Base-by-base conservation (phyloP, 73 alveolate genomes). In the Paramecium primaurelia region DNA sequence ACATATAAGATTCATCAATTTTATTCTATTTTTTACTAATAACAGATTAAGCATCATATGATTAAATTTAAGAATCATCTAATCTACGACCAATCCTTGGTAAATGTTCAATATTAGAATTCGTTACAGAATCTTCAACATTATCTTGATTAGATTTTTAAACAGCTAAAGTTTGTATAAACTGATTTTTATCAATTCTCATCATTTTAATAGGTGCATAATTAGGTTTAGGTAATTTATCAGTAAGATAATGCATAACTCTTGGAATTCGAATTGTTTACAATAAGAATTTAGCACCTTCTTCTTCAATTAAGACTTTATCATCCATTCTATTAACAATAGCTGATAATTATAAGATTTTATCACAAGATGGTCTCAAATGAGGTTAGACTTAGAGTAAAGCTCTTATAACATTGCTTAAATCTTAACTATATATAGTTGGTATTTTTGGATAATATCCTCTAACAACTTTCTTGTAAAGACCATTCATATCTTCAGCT, bases 401-500 rank as follows among this genome's bases (percentile, higher is more conserved):
- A 7, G 93, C 93, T 51, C 93, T 68, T 11, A 96, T 96, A 38
- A 96, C 90, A 54, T 92, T 86, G 42, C 94, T 77, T n/a, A 96
- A 44, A 58, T 96, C 99, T 40, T 54, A 37, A 44, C 98, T 93
- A 54, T 91, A 96, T 69, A 92, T 94, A 18, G 92, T 84, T 36
- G 99, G 99, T 58, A 96, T 95, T 88, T 92, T 94, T 18, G 95
- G 94, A 95, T 95, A 96, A 32, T 84, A 58, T 1, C 99, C 99
- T 75, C 95, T 94, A 12, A 96, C 59, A 40, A 96, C 98, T 87
- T 95, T 95, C 80, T 95, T 95, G 71, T 95, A 96, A 3, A 96
- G 86, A 40, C 98, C 98, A 71, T 93, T 96, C 99, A 97, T 95
- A 77, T 98, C 97, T 83, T 97, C 98, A 37, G 99, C 99, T 94